Conservation (phyloP, 2,329 filamentous ascomycete species). For the Leptographium procerum region DNA sequence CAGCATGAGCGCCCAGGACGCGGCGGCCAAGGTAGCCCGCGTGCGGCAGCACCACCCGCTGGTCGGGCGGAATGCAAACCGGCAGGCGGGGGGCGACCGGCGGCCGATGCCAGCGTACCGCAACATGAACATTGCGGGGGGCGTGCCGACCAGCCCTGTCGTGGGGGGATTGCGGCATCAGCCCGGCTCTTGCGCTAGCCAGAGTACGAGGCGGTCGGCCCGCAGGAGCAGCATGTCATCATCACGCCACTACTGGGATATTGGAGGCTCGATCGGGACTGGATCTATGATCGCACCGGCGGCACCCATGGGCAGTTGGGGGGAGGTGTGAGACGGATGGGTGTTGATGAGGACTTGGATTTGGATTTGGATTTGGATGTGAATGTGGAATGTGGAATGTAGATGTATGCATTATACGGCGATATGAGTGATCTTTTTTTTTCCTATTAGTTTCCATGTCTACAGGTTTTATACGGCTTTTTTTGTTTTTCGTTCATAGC, state of each 20-base stretch:
- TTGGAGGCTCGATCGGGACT: constrained; percentile 69
- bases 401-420: background rate
- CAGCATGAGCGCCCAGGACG: constrained; percentile 42
- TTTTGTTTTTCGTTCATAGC: background rate
- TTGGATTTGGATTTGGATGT: too few relatives aligned
- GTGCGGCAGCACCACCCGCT: constrained; percentile 86
- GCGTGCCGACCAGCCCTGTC: constrained; percentile 35
- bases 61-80: constrained; percentile 40
- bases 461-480: background rate
- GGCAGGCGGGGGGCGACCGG: constrained; percentile 24
- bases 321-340: constrained; percentile 45
- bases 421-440: background rate
- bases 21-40: constrained; percentile 66
- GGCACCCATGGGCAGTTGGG: constrained; percentile 66
- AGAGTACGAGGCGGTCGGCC: constrained; percentile 68
- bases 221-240: constrained; percentile 59
- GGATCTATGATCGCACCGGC: constrained; percentile 57
- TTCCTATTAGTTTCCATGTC: background rate
- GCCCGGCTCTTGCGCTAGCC: constrained; percentile 69
- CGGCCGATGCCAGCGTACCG: constrained; percentile 40
- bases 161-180: constrained; percentile 31
- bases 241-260: constrained; percentile 84
- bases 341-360: background rate
- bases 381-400: background rate
- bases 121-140: constrained; percentile 11